Evolutionary conservation across 2,329 filamentous ascomycete species (phyloP).

Genomic region (Teratosphaeria destructans): DNA sequence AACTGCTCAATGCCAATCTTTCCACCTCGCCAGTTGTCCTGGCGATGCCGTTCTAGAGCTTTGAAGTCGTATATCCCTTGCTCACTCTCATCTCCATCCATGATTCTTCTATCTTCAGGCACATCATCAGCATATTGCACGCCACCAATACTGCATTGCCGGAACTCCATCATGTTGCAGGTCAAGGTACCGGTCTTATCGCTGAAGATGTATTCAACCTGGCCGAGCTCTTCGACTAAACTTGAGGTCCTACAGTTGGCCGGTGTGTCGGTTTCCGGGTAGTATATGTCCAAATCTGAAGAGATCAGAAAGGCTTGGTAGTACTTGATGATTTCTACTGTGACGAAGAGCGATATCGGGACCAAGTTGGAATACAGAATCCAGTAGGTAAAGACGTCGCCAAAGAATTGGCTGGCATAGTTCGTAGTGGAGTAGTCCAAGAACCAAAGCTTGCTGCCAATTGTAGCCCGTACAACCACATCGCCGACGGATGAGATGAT

Average conservation of each 20-base stretch:
- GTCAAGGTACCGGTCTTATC: slow-evolving; percentile 96
- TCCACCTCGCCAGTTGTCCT: slow-evolving; percentile 10
- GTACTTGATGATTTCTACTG: slow-evolving; percentile 94
- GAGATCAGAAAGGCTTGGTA: slow-evolving; percentile 97
- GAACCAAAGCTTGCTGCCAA: slow-evolving; percentile 57
- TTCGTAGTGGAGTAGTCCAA: slow-evolving; percentile 56
- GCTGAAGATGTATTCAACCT: slow-evolving; percentile 97
- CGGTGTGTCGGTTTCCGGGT: slow-evolving; percentile 88
- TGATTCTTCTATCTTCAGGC: slow-evolving; percentile 77
- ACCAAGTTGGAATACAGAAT: slow-evolving; percentile 94
- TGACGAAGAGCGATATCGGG: slow-evolving; percentile 95
- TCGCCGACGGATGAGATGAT: slow-evolving; percentile 88
- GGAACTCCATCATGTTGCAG: slow-evolving; percentile 99
- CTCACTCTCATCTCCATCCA: slow-evolving; percentile 59
- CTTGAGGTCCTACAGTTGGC: slow-evolving; percentile 94
- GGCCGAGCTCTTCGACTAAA: slow-evolving; percentile 89
- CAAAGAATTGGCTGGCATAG: slow-evolving; percentile 72
- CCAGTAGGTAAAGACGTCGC: slow-evolving; percentile 97
- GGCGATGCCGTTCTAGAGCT: slow-evolving; percentile 59
- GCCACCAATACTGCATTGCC: slow-evolving; percentile 84
- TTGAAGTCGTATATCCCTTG: slow-evolving; percentile 79
- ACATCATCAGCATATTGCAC: slow-evolving; percentile 90
- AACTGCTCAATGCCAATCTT: slow-evolving; percentile 71
- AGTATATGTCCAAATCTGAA: slow-evolving; percentile 94
- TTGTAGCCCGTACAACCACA: slow-evolving; percentile 62